Base-by-base conservation (phyloP, 768 basidiomycete species). In the Chlorophyllum brunneum region DNA sequence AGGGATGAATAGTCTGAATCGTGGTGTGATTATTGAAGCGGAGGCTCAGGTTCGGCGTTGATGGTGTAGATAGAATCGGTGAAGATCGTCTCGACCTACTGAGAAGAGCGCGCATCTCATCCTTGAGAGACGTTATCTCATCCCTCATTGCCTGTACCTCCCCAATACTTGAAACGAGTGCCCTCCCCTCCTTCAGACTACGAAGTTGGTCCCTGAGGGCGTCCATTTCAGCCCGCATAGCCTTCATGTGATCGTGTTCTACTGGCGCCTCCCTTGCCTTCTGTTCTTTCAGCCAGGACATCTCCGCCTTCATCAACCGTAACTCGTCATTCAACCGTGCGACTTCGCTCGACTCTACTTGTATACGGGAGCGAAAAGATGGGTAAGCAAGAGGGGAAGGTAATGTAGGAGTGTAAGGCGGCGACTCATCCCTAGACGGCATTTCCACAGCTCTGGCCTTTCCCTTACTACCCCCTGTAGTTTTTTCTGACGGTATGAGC, bases 141-240 rank as follows among this genome's bases (percentile, higher is more conserved):
- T 52, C 33, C 5, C 34, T 43, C 51, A 52, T 45, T 4, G 15
- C 33, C 29, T 37, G 51, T 11, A 52, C 51, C 33, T 52, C 51
- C 22, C 42, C 4, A 8, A 16, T 4, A 13, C 42, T 33, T 10
- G 41, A 5, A 15, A 15, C 9, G 26, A 18, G 1, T 16, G 33
- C 10, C 24, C 44, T 52, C 3, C 24, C 34, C 24, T 44, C 51
- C 26, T 52, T 52, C 24, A 52, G 51, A 13, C 37, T 24, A 2
- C 51, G 41, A 44, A 52, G 16, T 26, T 52, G 51, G 5, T 52
- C 51, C 34, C 51, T 34, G 13, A 52, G 34, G 8, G 41, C n/a
- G 15, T 52, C 51, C 9, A 52, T 10, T 20, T 52, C 51, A 2
- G 34, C 18, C 23, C 51, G 51, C 51, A 52, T 52, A 7, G 33